These are phyloP conservation scores for Xanthoparmelia taractica DNA, from an alignment of 495 filamentous ascomycete species.

Conservation along the genomic window DNA sequence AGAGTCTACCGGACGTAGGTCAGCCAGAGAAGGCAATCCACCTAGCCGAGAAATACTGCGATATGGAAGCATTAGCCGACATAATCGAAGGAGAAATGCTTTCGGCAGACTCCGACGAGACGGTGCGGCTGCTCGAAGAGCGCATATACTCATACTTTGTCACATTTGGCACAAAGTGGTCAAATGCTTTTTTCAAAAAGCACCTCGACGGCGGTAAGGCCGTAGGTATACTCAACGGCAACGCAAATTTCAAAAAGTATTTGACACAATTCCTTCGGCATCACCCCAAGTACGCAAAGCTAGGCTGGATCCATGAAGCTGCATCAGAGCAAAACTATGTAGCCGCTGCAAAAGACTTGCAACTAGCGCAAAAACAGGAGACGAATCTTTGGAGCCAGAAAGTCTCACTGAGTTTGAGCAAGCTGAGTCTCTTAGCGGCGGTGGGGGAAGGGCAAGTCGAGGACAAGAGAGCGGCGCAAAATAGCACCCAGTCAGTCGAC, in stretches of 20 bases:
- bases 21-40: conserved; percentile 58
- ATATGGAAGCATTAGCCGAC: conserved; percentile 63
- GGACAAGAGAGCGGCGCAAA: conserved; percentile 27
- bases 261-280: conserved; percentile 69
- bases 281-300: conserved; percentile 57
- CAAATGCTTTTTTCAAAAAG: conserved; percentile 69
- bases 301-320: conserved; percentile 95
- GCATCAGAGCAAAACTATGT: conserved; percentile 61
- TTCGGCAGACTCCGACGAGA: conserved; percentile 20
- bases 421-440: conserved; percentile 65
- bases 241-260: conserved; percentile 51
- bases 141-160: conserved; percentile 58
- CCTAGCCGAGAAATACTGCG: conserved; percentile 65
- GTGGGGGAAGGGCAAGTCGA: conserved; percentile 32
- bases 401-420: conserved; percentile 80
- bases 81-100: conserved; percentile 35
- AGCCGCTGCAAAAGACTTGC: conserved; percentile 58
- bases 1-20: conserved; percentile 60
- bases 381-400: conserved; percentile 80
- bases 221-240: conserved; percentile 59
- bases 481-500: conserved; percentile 44
- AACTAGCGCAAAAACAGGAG: conserved; percentile 58
- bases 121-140: conserved; percentile 29
- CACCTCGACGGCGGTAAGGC: conserved; percentile 59
- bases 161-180: conserved; percentile 67